Percentiles rank a stretch among this genome's conserved stretches.
Evolutionary conservation across 371 early-diverging fungal genomes (phyloP).

Genomic region (Batkoa obscura): DNA sequence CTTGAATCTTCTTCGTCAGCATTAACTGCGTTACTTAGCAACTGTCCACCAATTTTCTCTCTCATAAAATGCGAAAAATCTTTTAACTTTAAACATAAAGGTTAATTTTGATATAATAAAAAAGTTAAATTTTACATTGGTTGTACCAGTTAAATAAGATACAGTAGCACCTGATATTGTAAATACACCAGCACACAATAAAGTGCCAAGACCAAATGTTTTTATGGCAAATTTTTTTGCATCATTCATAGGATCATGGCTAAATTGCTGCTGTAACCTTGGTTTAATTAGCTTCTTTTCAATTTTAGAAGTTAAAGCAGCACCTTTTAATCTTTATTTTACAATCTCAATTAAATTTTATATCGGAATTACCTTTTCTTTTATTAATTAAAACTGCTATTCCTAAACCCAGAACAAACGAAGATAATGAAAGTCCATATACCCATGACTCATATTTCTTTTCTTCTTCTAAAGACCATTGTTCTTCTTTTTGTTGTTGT

Average conservation of each 20-base stretch:
- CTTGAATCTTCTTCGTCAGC: too few relatives aligned
- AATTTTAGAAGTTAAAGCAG: background rate
- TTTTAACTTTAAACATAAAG: background rate
- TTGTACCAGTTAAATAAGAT: background rate
- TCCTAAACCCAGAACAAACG: too few relatives aligned
- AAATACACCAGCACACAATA: background rate
- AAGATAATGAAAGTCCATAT: too few relatives aligned
- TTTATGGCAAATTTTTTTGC: constrained; percentile 1
- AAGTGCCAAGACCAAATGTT: constrained; percentile 3
- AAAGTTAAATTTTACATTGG: background rate
- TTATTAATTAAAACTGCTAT: too few relatives aligned
- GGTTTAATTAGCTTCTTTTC: background rate
- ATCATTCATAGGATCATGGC: background rate
- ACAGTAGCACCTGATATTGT: background rate
- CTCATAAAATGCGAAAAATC: background rate
- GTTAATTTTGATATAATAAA: background rate
- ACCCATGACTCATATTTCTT: too few relatives aligned
- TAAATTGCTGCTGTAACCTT: background rate
- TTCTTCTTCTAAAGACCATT: too few relatives aligned
- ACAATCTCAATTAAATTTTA: too few relatives aligned
- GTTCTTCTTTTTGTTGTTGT: too few relatives aligned
- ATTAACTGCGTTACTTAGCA: background rate
- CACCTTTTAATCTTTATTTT: too few relatives aligned
- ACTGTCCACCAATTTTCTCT: background rate
- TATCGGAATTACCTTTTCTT: too few relatives aligned